Evolutionary conservation across 2,329 filamentous ascomycete genomes (phyloP).

Genomic region (Hortaea sp.): DNA sequence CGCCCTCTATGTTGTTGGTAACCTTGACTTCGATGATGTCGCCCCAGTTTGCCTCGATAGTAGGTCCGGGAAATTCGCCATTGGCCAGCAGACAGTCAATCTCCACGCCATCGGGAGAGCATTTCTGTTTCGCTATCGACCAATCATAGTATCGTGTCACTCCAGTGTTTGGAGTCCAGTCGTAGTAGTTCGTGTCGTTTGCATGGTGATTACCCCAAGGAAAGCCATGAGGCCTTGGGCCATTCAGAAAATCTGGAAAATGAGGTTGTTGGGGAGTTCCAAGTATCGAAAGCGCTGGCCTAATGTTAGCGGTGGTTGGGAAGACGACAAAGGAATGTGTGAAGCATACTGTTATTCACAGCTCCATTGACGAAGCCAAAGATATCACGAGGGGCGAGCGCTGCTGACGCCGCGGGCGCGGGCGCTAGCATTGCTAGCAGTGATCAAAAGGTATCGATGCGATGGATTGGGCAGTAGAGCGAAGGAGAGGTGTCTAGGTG

Average conservation of each 20-base stretch:
- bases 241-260: constrained; percentile 8
- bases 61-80: constrained; percentile 15
- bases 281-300: constrained; percentile 6
- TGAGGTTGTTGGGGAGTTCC: constrained; percentile 6
- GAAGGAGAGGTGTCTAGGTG: neutral
- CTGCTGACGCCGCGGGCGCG: constrained; percentile 5
- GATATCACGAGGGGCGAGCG: constrained; percentile 3
- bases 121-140: constrained; percentile 11
- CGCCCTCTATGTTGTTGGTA: constrained; percentile 24
- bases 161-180: constrained; percentile 17
- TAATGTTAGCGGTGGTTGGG: neutral
- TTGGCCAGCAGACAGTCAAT: constrained; percentile 14
- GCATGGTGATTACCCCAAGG: constrained; percentile 12
- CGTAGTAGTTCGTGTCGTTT: constrained; percentile 14
- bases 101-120: constrained; percentile 19
- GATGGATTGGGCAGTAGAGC: neutral
- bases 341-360: neutral
- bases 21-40: constrained; percentile 27
- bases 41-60: constrained; percentile 29
- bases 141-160: constrained; percentile 21
- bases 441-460: neutral
- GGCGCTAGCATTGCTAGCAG: constrained; percentile 4
- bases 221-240: constrained; percentile 12
- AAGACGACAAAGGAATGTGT: neutral
- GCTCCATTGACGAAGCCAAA: neutral